These are phyloP conservation scores for Fusarium pilosicola DNA, from an alignment of 2,329 filamentous ascomycete genomes.

Conservation along the genomic window DNA sequence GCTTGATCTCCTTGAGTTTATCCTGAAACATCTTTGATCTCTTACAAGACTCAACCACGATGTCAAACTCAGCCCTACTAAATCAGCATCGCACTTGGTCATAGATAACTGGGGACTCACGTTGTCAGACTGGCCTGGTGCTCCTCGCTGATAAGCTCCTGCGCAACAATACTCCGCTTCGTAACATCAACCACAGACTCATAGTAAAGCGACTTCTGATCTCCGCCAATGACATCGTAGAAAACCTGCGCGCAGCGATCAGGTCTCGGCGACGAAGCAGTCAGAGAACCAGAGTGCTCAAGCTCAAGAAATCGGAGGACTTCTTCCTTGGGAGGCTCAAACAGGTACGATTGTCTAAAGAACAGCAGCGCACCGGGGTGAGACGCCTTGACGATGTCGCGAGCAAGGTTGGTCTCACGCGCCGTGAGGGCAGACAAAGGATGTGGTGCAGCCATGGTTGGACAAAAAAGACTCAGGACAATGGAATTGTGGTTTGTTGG, in stretches of 20 bases:
- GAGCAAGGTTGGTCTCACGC: constrained; percentile 49
- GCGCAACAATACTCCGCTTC: constrained; percentile 34
- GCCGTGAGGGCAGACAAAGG: constrained; percentile 46
- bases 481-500: background rate
- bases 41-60: constrained; percentile 45
- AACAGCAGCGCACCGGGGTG: constrained; percentile 47
- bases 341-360: constrained; percentile 62
- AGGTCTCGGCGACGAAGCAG: constrained; percentile 43
- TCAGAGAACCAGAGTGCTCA: constrained; percentile 50
- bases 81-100: rapidly evolving
- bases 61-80: constrained; percentile 46
- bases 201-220: constrained; percentile 43
- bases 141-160: constrained; percentile 44
- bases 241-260: constrained; percentile 55
- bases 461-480: background rate
- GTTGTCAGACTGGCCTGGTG: constrained; percentile 46
- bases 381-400: constrained; percentile 46
- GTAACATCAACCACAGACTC: constrained; percentile 51
- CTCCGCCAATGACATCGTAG: constrained; percentile 49
- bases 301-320: constrained; percentile 59
- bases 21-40: constrained; percentile 47
- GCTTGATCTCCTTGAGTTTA: constrained; percentile 43
- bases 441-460: constrained; percentile 33
- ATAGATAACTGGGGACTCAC: constrained; percentile 35
- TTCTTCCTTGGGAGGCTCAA: constrained; percentile 60